Conservation (phyloP, 2,329 filamentous ascomycete genomes). For the Mycosphaerella sp. region DNA sequence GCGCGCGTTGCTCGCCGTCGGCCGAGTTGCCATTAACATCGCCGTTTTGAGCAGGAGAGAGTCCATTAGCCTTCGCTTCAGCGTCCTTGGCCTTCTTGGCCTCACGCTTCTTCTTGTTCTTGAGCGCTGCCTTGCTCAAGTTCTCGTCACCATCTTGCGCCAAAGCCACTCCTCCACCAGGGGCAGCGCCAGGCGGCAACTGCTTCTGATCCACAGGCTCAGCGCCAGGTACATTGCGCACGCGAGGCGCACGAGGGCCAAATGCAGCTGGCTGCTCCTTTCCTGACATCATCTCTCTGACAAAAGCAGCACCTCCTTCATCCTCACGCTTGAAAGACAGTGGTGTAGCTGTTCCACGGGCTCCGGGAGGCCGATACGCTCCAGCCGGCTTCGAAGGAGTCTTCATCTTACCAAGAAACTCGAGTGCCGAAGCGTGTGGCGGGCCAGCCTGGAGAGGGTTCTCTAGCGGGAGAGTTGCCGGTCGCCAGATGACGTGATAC, state of each 20-base stretch:
- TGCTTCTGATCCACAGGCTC: conserved; percentile 55
- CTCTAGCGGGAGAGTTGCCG: conserved; percentile 56
- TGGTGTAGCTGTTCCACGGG: conserved; percentile 80
- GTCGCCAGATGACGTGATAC: conserved; percentile 83
- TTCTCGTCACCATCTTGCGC: conserved; percentile 64
- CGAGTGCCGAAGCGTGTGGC: conserved; percentile 74
- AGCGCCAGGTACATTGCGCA: conserved; percentile 80
- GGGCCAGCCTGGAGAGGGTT: conserved; percentile 66
- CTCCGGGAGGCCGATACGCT: conserved; percentile 90
- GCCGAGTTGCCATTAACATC: conserved; percentile 15
- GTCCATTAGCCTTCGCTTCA: conserved; percentile 54
- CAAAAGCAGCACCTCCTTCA: conserved; percentile 83
- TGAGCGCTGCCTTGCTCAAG: conserved; percentile 75
- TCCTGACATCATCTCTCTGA: conserved; percentile 66
- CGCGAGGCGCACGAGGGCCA: conserved; percentile 53
- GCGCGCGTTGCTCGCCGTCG: conserved; percentile 29
- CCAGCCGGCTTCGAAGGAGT: conserved; percentile 95
- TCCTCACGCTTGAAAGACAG: conserved; percentile 97
- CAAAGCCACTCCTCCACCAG: conserved; percentile 60
- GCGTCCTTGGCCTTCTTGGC: conserved; percentile 85
- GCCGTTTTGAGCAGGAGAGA: conserved; percentile 46
- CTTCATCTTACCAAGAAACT: conserved; percentile 80
- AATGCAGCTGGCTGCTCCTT: conserved; percentile 63
- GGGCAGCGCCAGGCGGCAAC: conserved; percentile 62
- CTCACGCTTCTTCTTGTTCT: conserved; percentile 98